phyloP scores from a whole-genome alignment of 768 basidiomycete species.

The Trametes cinnabarina region DNA sequence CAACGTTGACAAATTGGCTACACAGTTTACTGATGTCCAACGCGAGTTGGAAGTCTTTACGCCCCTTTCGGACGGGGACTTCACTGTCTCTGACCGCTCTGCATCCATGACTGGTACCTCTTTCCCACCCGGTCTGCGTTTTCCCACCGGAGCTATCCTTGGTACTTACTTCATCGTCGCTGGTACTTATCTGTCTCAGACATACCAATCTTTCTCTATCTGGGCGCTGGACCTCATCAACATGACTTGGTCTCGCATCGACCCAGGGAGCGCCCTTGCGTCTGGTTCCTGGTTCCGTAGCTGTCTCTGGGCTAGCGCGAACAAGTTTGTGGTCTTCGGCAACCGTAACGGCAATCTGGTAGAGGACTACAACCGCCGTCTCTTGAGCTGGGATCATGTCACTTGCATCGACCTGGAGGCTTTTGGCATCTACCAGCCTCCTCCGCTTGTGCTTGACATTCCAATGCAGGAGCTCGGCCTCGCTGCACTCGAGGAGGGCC shows the following conservation, averaged over 20 bases:
- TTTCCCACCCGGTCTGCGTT: constrained; percentile 92
- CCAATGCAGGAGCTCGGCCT: constrained; percentile 85
- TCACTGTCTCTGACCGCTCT: constrained; percentile 79
- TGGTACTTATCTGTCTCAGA: constrained; percentile 92
- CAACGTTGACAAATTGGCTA: constrained; percentile 4
- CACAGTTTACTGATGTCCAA: constrained; percentile 89
- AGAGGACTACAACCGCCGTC: constrained; percentile 88
- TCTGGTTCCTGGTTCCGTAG: constrained; percentile 95
- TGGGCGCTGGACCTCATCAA: constrained; percentile 88
- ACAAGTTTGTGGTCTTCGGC: constrained; percentile 88
- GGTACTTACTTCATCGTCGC: constrained; percentile 92
- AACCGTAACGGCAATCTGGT: constrained; percentile 85
- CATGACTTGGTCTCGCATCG: constrained; percentile 86
- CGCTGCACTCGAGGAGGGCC: constrained; percentile 74
- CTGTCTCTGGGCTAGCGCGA: constrained; percentile 80
- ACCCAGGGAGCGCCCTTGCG: constrained; percentile 81
- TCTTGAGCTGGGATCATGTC: constrained; percentile 90
- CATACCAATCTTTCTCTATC: constrained; percentile 92
- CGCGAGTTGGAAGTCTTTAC: constrained; percentile 92
- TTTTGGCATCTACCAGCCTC: constrained; percentile 93
- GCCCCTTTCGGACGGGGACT: constrained; percentile 72
- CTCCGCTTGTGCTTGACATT: constrained; percentile 59
- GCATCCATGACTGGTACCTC: constrained; percentile 74
- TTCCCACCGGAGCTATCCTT: constrained; percentile 91
- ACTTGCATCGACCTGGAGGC: constrained; percentile 90